Base-by-base conservation (phyloP, 345 rosid genomes). In the Cardamine chenopodiifolia region DNA sequence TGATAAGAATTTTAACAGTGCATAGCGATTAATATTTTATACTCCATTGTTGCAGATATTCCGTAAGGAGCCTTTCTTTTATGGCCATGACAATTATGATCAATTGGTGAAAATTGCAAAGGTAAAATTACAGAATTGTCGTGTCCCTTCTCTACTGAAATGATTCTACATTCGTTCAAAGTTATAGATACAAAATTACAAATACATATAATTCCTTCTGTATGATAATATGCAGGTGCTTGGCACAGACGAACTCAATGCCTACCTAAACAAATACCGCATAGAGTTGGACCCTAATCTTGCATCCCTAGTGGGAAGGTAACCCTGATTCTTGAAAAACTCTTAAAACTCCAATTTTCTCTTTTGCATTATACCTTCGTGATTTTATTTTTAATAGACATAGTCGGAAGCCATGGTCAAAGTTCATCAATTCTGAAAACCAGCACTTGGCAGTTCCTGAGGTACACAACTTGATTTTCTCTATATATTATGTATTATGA, bases 61-160 rank as follows among this genome's bases (percentile, higher is more conserved):
- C 76, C 92, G 99, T 2, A 95, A 95, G 85, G 99, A 95, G 74
- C 99, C 99, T 14, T 94, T 94, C 85, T 94, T 94, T 84, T 91
- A 94, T 71, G 98, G 98, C 64, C 98, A 88, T 83, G 99, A 95
- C 83, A 95, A 95, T 74, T 83, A 94, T 83, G 99, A 95, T 79
- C 99, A 95, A 68, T 81, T 95, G 83, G 97, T 95, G 73, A 92
- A 95, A 87, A 90, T 95, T 57, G 97, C 97, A 52, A 95, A 92
- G 97, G 99, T 90, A 84, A 47, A 5, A 70, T 70, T 17, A 17
- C 3, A 32, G 23, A 62, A 66, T 57, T 12, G 13, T 66, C 60
- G 11, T 20, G 19, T 39, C 61, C 7, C 40, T 40, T 66, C 25
- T 67, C 1, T 48, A 37, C 50, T 53, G 47, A 53, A 42, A 23